Base-by-base conservation (phyloP, 768 basidiomycete species). In the Peribolospora baueri region DNA sequence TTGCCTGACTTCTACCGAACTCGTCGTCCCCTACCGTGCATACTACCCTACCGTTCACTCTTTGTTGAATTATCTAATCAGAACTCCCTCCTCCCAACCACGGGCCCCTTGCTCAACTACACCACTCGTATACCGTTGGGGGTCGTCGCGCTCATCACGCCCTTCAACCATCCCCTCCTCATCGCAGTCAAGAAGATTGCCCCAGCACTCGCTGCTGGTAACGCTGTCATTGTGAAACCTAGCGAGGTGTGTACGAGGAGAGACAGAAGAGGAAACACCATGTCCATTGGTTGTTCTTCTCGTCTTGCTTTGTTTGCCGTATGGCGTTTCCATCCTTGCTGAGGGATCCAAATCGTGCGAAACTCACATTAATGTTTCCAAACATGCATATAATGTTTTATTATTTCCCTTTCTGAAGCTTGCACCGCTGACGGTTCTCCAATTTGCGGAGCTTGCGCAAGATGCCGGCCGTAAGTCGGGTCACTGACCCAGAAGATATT, bases 111-210 rank as follows among this genome's bases (percentile, higher is more conserved):
- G 8, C 68, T 86, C 42, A 87, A 86, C 62, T 80, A 82, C 65
- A 79, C 87, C 5, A 74, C 77, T 51, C 74, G 85, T 10, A 71
- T 84, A 8, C 84, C 85, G 0, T 73, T 88, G 0, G 85, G 85
- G 8, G 84, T 86, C n/a, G 82, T 85, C 45, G 84, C 80, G 0
- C 84, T 87, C 64, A 82, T 88, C 37, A 86, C 82, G 10, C 38
- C 36, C 39, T 60, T 86, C 66, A 88, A 88, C 61, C 84, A 88
- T 60, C 85, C 85, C 1, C 69, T 88, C n/a, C 66, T 88, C 42
- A 88, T 88, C 58, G 82, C 83, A 2, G 65, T 87, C 53, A 88
- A 88, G 72, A 88, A 88, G 68, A 80, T 87, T 54, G 82, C 80
- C 0, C 82, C 82, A 5, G 84, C 82, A 1, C 70, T 87, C 38